A percentile compares a stretch with the other conserved stretches of the same genome.
These are phyloP conservation scores for Pisolithus marmoratus DNA, from an alignment of 768 basidiomycete genomes.

Conservation along the genomic window DNA sequence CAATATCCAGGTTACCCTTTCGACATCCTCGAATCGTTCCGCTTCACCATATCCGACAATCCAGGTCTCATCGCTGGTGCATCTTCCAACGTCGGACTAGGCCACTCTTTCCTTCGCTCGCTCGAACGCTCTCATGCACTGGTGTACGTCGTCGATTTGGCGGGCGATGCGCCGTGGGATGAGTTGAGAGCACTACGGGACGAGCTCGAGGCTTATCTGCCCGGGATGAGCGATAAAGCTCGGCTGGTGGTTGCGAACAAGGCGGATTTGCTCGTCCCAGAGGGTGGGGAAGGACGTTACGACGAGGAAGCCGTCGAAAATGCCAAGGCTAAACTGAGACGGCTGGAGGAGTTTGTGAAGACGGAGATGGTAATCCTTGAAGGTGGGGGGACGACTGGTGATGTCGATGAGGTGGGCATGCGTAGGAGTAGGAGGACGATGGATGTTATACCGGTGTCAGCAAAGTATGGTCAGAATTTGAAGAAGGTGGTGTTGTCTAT, in stretches of 20 bases:
- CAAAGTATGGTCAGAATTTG: conserved; percentile 82
- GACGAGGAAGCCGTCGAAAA: conserved; percentile 43
- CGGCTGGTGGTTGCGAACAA: conserved; percentile 91
- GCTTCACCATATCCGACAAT: conserved; percentile 96
- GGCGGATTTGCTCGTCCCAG: conserved; percentile 69
- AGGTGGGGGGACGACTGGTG: conserved; percentile 15
- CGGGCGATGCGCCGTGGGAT: conserved; percentile 65
- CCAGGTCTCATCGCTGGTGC: conserved; percentile 86
- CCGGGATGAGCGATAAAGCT: conserved; percentile 70
- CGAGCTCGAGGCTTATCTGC: conserved; percentile 82
- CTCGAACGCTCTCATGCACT: conserved; percentile 90
- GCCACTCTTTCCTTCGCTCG: conserved; percentile 88
- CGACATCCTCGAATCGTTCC: conserved; percentile 64
- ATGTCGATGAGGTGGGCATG: too few species aligned
- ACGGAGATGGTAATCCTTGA: conserved; percentile 32
- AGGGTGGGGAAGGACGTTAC: conserved; percentile 10
- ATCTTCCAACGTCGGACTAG: conserved; percentile 86
- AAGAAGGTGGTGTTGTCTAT: conserved; percentile 61
- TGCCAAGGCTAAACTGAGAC: conserved; percentile 51
- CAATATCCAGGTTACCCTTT: conserved; percentile 44
- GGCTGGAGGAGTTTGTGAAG: conserved; percentile 52
- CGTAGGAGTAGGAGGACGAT: conserved; percentile 19
- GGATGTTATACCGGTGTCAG: conserved; percentile 79
- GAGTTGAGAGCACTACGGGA: conserved; percentile 66
- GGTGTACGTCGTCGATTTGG: conserved; percentile 89